A percentile compares a stretch with the other conserved stretches of the same genome.
phyloP scores from a whole-genome alignment of 345 rosid genomes.

The Carallia brachiata region DNA sequence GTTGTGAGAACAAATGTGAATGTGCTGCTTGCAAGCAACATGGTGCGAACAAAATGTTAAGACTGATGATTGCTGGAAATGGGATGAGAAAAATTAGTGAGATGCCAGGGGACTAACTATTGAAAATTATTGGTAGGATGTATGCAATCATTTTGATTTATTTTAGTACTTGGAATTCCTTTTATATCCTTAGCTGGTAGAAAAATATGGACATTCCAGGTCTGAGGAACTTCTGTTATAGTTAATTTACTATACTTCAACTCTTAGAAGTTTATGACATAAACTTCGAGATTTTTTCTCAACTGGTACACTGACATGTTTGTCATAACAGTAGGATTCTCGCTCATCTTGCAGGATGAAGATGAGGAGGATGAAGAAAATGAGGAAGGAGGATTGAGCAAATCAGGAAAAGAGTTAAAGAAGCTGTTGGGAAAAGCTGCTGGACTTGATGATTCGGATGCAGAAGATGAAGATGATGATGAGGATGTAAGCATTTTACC shows the following conservation, averaged over 20 bases:
- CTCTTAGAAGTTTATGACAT: too few relatives aligned
- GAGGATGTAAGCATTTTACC: slow-evolving; percentile 56
- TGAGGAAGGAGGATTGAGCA: slow-evolving; percentile 85
- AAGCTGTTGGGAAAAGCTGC: slow-evolving; percentile 71
- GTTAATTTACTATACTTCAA: too few relatives aligned
- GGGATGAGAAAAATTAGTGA: not conserved
- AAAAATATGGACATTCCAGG: not conserved
- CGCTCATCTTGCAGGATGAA: slow-evolving; percentile 57
- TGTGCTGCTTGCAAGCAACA: not conserved
- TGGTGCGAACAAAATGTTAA: too few relatives aligned
- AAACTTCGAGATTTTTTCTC: not conserved
- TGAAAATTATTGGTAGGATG: too few relatives aligned
- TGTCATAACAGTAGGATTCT: not conserved
- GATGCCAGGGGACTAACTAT: too few relatives aligned
- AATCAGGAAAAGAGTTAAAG: slow-evolving; percentile 94
- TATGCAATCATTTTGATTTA: too few relatives aligned
- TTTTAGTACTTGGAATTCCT: not conserved
- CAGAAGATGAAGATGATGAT: slow-evolving; percentile 67
- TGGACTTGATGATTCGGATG: slow-evolving; percentile 75
- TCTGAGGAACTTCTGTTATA: not conserved
- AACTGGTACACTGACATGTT: not conserved
- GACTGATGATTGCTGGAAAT: too few relatives aligned
- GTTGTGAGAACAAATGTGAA: not conserved
- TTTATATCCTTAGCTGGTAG: not conserved
- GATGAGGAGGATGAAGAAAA: slow-evolving; percentile 86